phyloP scores from a whole-genome alignment of 1,284 basidiomycete species.

The Microbotryum saponariae region DNA sequence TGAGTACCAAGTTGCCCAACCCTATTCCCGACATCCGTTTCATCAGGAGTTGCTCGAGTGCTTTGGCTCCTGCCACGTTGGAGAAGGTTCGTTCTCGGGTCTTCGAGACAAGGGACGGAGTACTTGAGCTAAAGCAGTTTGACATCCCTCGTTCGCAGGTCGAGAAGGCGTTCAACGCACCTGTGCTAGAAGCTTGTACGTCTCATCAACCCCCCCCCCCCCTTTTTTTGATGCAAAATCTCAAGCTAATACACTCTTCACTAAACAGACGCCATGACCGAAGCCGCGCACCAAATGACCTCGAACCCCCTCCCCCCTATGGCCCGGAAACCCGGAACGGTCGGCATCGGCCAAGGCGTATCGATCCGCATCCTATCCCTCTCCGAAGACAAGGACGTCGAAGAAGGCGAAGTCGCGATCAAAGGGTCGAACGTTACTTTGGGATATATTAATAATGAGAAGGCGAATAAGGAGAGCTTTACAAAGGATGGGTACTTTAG shows the following conservation, averaged over 20 bases:
- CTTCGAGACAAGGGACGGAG: background rate
- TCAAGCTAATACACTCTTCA: conserved; percentile 3
- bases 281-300: conserved; percentile 47
- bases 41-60: conserved; percentile 47
- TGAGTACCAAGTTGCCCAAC: conserved; percentile 42
- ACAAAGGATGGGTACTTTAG: conserved; percentile 47
- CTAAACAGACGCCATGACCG: conserved; percentile 19
- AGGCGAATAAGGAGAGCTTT: conserved; percentile 40
- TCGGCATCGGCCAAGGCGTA: conserved; percentile 46
- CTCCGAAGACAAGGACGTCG: conserved; percentile 6
- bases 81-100: conserved; percentile 25
- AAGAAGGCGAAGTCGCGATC: conserved; percentile 46
- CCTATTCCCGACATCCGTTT: conserved; percentile 46
- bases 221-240: conserved; percentile 38
- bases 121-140: background rate
- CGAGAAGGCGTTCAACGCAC: conserved; percentile 46
- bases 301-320: conserved; percentile 41
- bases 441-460: conserved; percentile 46
- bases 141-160: conserved; percentile 25
- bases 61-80: conserved; percentile 45
- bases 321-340: conserved; percentile 44
- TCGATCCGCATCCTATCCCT: conserved; percentile 42
- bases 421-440: conserved; percentile 47
- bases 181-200: conserved; percentile 47
- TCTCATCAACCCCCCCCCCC: conserved; percentile 24